Conservation (phyloP, 768 basidiomycete genomes). For the Auricularia auricula-judae region DNA sequence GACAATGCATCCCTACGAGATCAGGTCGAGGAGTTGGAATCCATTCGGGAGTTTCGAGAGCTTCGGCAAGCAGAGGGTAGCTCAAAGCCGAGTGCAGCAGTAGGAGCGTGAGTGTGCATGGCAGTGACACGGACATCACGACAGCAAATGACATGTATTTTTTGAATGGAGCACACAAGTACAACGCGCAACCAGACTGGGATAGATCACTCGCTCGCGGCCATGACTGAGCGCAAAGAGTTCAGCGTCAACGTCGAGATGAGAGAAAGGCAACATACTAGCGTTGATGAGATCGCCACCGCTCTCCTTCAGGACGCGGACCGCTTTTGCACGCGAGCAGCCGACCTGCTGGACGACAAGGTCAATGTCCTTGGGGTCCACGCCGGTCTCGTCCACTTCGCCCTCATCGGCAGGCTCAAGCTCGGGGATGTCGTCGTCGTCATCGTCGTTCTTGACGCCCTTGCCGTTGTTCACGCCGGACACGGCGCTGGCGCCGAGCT, state of each 20-base stretch:
- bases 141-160: neutral
- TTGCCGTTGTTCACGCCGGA: constrained; percentile 41
- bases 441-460: constrained; percentile 35
- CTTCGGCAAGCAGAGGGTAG: neutral
- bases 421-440: constrained; percentile 70
- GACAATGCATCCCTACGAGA: constrained; percentile 47
- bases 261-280: constrained; percentile 45
- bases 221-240: constrained; percentile 58
- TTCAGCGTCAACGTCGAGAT: constrained; percentile 2
- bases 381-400: constrained; percentile 72
- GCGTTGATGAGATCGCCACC: constrained; percentile 95
- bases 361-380: constrained; percentile 92
- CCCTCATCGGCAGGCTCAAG: constrained; percentile 78
- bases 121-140: neutral
- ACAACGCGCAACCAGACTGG: constrained; percentile 3
- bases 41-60: constrained; percentile 47
- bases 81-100: too few species aligned
- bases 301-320: constrained; percentile 80
- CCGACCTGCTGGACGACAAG: constrained; percentile 84
- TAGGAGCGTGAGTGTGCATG: neutral
- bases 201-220: constrained; percentile 67
- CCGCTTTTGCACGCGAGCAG: constrained; percentile 87
- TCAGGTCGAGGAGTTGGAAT: constrained; percentile 54
- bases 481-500: constrained; percentile 36
- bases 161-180: constrained; percentile 9